Evolutionary conservation across 2,329 filamentous ascomycete genomes (phyloP), one percentile per base, ranked within the genome.

Genomic region (Cordyceps farinosa): DNA sequence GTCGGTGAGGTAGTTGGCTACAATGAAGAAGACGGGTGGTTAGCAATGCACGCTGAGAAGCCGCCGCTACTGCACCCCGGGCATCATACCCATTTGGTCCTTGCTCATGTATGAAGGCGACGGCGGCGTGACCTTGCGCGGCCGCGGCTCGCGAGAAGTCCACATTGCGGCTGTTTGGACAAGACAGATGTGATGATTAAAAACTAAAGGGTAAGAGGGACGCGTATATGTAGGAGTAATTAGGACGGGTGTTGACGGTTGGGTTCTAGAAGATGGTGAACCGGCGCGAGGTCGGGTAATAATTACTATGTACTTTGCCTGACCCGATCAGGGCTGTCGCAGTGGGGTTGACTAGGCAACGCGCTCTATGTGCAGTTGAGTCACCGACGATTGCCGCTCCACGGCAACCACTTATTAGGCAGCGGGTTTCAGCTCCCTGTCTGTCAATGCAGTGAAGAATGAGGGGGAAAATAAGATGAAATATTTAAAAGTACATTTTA

Each of bases 1-100:
- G 68, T 88, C 85, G 68, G 87, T 81, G 42, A 92, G 83, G 74
- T 92, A 93, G 65, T 81, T 80, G 67, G 87, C 90, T 92, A 76
- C 65, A 67, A 48, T 42, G 44, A 51, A 45, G 32, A 40, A 13
- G 56, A 68, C 64, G 22, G 22, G 22, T 54, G 34, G 64, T 63
- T 64, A 62, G 65, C 68, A 53, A 67, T 66, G 62, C 54, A 51
- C 61, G 34, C 44, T 44, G 59, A 48, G 61, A 61, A 57, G 27
- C 17, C 36, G 32, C 44, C 61, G 45, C 29, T 64, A 17, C 29
- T 56, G 56, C 45, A 48, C 45, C 45, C 38, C 47, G 48, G 53
- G 60, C 60, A 29, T 62, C 74, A 64, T 79, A 88, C 87, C 86
- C 70, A 89, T 88, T 73, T 89, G 85, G 58, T 88, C 85, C 72